Base-by-base conservation (phyloP, 306 rosid genomes). In the Potentilla sterilis region DNA sequence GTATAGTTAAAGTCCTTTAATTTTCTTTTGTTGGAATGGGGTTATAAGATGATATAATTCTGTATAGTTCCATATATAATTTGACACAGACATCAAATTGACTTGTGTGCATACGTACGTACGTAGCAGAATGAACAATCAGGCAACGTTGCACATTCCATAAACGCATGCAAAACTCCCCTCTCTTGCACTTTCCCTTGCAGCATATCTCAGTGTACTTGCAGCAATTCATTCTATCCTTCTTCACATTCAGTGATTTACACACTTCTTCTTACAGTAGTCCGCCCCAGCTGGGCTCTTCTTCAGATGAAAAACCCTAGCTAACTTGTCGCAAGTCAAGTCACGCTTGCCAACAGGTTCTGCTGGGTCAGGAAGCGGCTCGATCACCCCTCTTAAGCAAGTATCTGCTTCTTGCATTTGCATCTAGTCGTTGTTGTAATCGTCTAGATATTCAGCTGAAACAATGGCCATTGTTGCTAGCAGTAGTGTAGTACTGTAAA, bases 251-350 rank as follows among this genome's bases (percentile, higher is more conserved):
- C 6, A 28, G 28, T 28, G 28, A 28, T 28, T 28, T 28, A 87
- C 90, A 54, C 88, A 84, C 21, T 70, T 87, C 77, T 80, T 80
- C 72, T 77, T 80, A 78, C 90, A 84, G 75, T 88, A 84, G 54
- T 84, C 78, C 0, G 76, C 78, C 61, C 88, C 1, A 28, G 28
- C 81, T 0, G n/a, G 35, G 58, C 85, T 28, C 28, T 28, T 84
- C n/a, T 79, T 80, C 37, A 13, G 19, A 4, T 85, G 80, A 48
- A 88, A 87, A 67, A 84, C 67, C 66, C 80, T 47, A 0, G 88
- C 86, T 7, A 67, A 84, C 77, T 61, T 77, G 59, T 81, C 57
- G 64, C 88, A 87, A 3, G 28, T 28, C 28, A 28, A 28, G 80
- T 83, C 73, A 67, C 22, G 3, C 7, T 59, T n/a, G 51, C 59